Evolutionary conservation across 1,284 basidiomycete species (phyloP).

Genomic region (Rhodotorula sp.): DNA sequence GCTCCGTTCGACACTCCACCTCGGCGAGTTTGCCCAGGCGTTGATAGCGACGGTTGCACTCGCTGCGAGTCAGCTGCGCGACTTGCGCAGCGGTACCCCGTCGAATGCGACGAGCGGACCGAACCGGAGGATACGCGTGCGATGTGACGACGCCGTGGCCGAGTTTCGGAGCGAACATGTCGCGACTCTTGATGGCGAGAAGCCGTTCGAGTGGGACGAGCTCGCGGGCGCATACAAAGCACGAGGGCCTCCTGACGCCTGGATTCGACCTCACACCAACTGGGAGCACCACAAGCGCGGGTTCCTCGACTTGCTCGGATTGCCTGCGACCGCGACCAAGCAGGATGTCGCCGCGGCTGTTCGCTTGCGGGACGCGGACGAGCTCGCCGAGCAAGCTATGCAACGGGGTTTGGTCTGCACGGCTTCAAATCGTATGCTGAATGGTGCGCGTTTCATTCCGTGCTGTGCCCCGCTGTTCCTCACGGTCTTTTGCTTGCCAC

Average conservation of each 20-base stretch:
- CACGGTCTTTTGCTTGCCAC: too few relatives aligned
- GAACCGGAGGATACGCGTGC: constrained; percentile 52
- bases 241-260: constrained; percentile 49
- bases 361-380: constrained; percentile 54
- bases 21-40: constrained; percentile 58
- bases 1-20: constrained; percentile 56
- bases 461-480: too few relatives aligned
- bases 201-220: constrained; percentile 53
- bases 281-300: constrained; percentile 61
- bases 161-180: constrained; percentile 57
- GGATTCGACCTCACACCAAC: constrained; percentile 62
- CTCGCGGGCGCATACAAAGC: constrained; percentile 60
- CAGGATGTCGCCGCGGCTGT: constrained; percentile 54
- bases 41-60: constrained; percentile 35
- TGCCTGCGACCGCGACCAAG: constrained; percentile 48
- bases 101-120: not conserved
- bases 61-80: constrained; percentile 11
- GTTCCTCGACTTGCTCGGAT: constrained; percentile 55
- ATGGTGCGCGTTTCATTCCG: not conserved
- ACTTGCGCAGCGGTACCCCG: not conserved
- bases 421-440: too few relatives aligned
- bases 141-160: constrained; percentile 60
- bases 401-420: too few relatives aligned
- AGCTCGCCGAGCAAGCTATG: constrained; percentile 52
- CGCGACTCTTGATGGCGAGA: constrained; percentile 1